A percentile compares a stretch with the other conserved stretches of the same genome.
Evolutionary conservation across 495 filamentous ascomycete genomes (phyloP).

Genomic region (Penicillium waksmanii): DNA sequence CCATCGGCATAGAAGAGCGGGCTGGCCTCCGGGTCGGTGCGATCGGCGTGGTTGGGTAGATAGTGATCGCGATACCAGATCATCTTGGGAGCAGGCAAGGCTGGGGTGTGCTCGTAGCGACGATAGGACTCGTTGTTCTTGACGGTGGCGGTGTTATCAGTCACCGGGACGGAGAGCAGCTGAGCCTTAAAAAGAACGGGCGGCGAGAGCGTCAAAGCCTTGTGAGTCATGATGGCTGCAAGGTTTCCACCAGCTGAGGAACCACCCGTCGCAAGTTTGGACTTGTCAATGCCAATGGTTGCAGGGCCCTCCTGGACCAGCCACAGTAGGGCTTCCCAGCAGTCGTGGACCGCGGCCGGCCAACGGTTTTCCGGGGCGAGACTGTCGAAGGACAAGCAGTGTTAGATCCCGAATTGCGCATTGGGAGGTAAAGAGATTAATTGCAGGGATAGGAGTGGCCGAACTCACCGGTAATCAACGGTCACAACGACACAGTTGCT

Average conservation of each 20-base stretch:
- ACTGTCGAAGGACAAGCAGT: constrained; percentile 2
- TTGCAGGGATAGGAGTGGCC: neutral
- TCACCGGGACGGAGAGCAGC: constrained; percentile 61
- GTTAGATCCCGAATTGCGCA: neutral
- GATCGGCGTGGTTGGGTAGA: constrained; percentile 48
- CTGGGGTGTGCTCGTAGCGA: constrained; percentile 52
- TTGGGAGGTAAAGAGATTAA: neutral
- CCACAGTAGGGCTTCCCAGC: constrained; percentile 62
- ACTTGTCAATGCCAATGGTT: constrained; percentile 46
- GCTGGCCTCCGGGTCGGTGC: constrained; percentile 56
- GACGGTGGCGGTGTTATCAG: constrained; percentile 56
- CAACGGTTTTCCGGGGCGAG: constrained; percentile 60
- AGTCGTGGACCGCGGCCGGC: constrained; percentile 60
- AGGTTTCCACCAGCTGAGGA: constrained; percentile 61
- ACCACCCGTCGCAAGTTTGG: constrained; percentile 55
- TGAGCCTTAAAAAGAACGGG: constrained; percentile 52
- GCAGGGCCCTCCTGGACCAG: constrained; percentile 45
- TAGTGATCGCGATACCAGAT: constrained; percentile 63
- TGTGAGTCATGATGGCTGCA: constrained; percentile 58
- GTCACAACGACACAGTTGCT: constrained; percentile 56
- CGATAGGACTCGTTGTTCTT: constrained; percentile 51
- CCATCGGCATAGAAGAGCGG: constrained; percentile 54
- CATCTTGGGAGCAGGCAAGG: constrained; percentile 59
- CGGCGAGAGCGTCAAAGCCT: constrained; percentile 46
- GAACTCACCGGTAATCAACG: constrained; percentile 57